Base-by-base conservation (phyloP, 305 asterid species). In the Plantago lanceolata region DNA sequence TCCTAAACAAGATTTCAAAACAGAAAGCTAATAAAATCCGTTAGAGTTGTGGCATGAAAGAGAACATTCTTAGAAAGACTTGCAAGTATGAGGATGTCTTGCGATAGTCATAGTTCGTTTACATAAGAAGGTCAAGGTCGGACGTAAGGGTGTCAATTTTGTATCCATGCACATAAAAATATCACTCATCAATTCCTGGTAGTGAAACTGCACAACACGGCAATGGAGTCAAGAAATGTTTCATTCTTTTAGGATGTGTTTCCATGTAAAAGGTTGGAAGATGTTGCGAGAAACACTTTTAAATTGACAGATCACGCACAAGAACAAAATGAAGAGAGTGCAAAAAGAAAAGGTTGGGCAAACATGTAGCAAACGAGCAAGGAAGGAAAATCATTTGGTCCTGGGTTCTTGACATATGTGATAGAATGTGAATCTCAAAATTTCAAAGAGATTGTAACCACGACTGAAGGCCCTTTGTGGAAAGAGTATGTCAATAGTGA, bases 41-140 rank as follows among this genome's bases (percentile, higher is more conserved):
- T n/a, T 21, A 61, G n/a, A 49, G 6, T 16, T 49, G 1, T 28
- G 43, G 28, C n/a, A 48, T 19, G 31, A 14, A 62, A 48, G 11
- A 26, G 48, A 24, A 5, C 45, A 18, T 14, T 47, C 57, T 17
- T 47, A 29, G 14, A 47, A 29, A 47, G 11, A 48, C 58, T 28
- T 26, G 8, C 7, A 8, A 14, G n/a, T 63, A 28, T 63, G 57
- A 17, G 48, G 57, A 4, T 48, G 64, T 35, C 44, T 63, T 29
- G 47, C 48, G 7, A 48, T 48, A 50, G 67, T 63, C 2, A 57
- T 47, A 3, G 19, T 47, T 8, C 66, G 21, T 31, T 44, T 20
- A 61, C 43, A 8, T 11, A 21, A 20, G 24, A 45, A 44, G 18
- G 19, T 8, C 0, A 61, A 15, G 28, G 47, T 61, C 3, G 55